phyloP scores from a whole-genome alignment of 768 basidiomycete species.

The Dictyophora rubrovolvata region DNA sequence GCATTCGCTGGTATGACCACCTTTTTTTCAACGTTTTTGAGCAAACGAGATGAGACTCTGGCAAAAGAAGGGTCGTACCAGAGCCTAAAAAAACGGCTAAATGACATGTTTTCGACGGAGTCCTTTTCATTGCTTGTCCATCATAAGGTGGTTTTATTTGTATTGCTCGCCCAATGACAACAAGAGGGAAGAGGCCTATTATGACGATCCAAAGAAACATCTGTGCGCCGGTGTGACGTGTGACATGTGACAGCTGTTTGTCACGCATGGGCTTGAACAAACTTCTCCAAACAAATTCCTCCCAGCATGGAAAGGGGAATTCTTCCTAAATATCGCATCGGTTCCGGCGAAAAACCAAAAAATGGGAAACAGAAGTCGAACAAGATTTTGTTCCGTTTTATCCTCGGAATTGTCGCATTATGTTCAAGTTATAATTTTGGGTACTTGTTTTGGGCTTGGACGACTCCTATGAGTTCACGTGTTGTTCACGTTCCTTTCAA shows the following conservation, averaged over 20 bases:
- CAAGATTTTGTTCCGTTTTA: neutral
- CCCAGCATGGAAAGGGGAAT: too few species aligned
- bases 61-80: conserved; percentile 37
- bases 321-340: too few species aligned
- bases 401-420: neutral
- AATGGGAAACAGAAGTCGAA: neutral
- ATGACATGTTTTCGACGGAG: conserved; percentile 23
- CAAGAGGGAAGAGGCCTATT: neutral
- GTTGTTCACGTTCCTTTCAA: neutral
- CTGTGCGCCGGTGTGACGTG: neutral
- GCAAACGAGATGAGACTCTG: conserved; percentile 6
- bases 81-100: conserved; percentile 91
- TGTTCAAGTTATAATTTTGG: neutral
- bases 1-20: conserved; percentile 91
- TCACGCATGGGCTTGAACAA: too few species aligned
- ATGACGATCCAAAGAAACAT: neutral
- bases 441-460: neutral
- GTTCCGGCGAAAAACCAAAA: neutral
- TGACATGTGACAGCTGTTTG: too few species aligned
- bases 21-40: conserved; percentile 31
- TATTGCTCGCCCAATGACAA: neutral
- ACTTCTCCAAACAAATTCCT: too few species aligned
- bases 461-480: neutral
- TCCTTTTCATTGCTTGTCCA: neutral
- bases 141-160: neutral